Base-by-base conservation (phyloP, 352 stramenopile genomes). In the Hyaloperonospora brassicae region DNA sequence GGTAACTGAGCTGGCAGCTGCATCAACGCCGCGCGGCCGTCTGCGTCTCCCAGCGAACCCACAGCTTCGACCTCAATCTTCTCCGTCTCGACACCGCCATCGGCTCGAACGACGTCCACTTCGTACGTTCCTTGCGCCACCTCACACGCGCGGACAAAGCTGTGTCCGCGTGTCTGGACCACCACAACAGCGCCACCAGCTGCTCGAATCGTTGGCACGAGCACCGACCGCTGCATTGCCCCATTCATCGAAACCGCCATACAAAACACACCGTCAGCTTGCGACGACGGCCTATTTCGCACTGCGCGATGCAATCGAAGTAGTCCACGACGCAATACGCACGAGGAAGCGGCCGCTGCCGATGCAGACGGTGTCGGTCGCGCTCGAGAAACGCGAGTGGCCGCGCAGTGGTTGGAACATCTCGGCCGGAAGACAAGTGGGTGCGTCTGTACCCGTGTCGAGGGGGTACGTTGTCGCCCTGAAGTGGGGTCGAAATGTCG, bases 301-400 rank as follows among this genome's bases (percentile, higher is more conserved):
- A 68, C 38, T 2, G 64, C 61, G 21, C 61, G 69, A 24, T 88
- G 57, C 24, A 57, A 64, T 10, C 76, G 79, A 25, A 92, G 70
- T 11, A 91, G 59, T 47, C 89, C 75, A 5, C 63, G 53, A 30
- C 81, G 72, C 74, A 46, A 47, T 1, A 34, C 46, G 55, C 61
- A 88, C 78, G 58, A 90, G 42, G 55, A 93, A 93, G 61, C 82
- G 74, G 9, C 82, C 82, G 38, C 63, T 78, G 55, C 82, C 82
- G 38, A 93, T 78, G 73, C 75, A 87, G 14, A 93, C 23, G 65
- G 57, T 34, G 35, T 45, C 50, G 6, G 52, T 61, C 22, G 66
- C 72, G 41, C 62, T 45, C 22, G 57, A 47, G n/a, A 58, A 58
- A 44, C 21, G 21, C 23, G 50, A 12, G n/a, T 38, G 39, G n/a